Conservation (phyloP, 2,329 filamentous ascomycete genomes). For the Neospermospora avenae region DNA sequence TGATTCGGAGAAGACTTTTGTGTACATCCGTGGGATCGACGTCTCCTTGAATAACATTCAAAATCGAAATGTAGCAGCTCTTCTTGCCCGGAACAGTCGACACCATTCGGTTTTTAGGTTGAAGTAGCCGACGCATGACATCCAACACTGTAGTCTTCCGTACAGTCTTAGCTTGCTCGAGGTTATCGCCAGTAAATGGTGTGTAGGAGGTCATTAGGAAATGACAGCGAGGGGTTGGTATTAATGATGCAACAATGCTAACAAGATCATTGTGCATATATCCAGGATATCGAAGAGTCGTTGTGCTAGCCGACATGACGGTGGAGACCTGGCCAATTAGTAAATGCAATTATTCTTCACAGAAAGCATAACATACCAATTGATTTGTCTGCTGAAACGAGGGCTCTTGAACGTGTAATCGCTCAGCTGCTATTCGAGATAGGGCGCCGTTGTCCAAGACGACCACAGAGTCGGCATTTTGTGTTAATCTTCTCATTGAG, state of each 20-base stretch:
- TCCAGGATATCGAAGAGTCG: constrained; percentile 91
- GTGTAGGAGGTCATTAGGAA: constrained; percentile 99
- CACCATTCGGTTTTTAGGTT: constrained; percentile 99
- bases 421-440: constrained; percentile 88
- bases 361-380: constrained; percentile 52
- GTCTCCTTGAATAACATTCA: constrained; percentile 98
- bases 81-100: constrained; percentile 93
- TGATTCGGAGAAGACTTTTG: constrained; percentile 94
- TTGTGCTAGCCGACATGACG: constrained; percentile 98
- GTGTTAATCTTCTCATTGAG: constrained; percentile 83
- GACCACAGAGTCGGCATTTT: constrained; percentile 96
- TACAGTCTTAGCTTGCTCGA: constrained; percentile 95
- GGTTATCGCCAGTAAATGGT: constrained; percentile 92
- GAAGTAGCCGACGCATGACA: constrained; percentile 91
- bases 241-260: constrained; percentile 91
- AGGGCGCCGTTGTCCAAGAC: constrained; percentile 95
- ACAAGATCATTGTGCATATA: constrained; percentile 99
- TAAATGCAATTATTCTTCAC: neutral
- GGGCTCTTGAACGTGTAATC: constrained; percentile 90
- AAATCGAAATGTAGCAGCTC: constrained; percentile 97
- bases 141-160: constrained; percentile 97
- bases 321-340: constrained; percentile 68
- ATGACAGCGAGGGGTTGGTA: constrained; percentile 93
- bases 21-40: constrained; percentile 97
- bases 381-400: constrained; percentile 98